Evolutionary conservation across 2,329 filamentous ascomycete genomes (phyloP), one percentile per base, ranked within the genome.

Genomic region (Trichoderma cornu-damae): DNA sequence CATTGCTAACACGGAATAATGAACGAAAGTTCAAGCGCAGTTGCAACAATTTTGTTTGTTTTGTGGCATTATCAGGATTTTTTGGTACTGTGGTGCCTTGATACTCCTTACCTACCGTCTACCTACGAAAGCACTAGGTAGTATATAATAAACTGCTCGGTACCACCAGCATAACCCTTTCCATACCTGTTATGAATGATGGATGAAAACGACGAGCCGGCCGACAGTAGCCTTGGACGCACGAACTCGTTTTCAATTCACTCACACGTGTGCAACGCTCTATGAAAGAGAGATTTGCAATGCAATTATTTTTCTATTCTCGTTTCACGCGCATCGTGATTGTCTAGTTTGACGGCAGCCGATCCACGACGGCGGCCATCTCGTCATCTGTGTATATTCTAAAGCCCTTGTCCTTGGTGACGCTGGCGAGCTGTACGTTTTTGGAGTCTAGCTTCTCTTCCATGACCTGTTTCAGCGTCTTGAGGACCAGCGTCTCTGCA

Each of bases 401-500:
- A 82, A 99, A 99, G 57, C 94, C 94, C 77, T 89, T 93, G 65
- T 96, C 93, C 81, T 92, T 96, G 62, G 94, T 99, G 58, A 99
- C 94, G 71, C 93, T 97, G 54, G 94, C 94, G 66, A 99, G 76
- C 79, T 99, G 94, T 64, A 99, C 94, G 71, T 99, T 99, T 84
- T 99, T 99, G 63, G 91, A 84, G 72, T 99, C 94, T 60, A 99
- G 82, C 80, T 99, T 99, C 85, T 99, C 94, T 78, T 99, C 94
- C 94, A 99, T 99, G 66, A 99, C 94, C 78, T 99, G 94, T 83
- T 97, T 99, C 73, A 99, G 75, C 35, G 94, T 99, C 84, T 97
- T 97, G 69, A 99, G 80, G 51, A 96, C 92, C 64, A 99, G 78
- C 3, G 92, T 94, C 78, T 99, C 94, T 59, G 94, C 94, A 71